Evolutionary conservation across 2,329 filamentous ascomycete species (phyloP), one percentile per base, ranked within the genome.

Genomic region (Ophiostoma novo-ulmi): DNA sequence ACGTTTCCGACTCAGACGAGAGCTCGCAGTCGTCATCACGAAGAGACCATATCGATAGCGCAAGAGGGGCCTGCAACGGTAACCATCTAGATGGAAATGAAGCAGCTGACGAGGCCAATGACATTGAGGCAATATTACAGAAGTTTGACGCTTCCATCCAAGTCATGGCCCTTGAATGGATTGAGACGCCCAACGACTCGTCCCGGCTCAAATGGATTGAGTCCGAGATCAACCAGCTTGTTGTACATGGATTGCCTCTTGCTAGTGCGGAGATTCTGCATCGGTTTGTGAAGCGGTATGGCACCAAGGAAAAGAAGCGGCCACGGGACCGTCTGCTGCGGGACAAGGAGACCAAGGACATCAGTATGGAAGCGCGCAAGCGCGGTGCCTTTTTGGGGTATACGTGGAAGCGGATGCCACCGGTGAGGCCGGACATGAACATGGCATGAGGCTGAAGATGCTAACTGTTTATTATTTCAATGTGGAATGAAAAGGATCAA

Each of bases 331-430:
- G 91, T 76, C 80, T 98, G 71, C 81, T 98, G 38, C 85, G 94
- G 63, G 94, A 98, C 78, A 85, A 84, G 36, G 80, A 82, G 10
- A 85, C 90, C 7, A 89, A 88, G 58, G 84, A 83, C 58, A 82
- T 84, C 20, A 93, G 91, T n/a, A 82, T 98, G 79, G 88, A 92
- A 74, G 85, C 95, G 74, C 87, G 95, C 72, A 97, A 94, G 80
- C 86, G 85, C 77, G 91, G 87, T 36, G 93, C 93, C 0, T 98
- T 98, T 79, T 80, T 96, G 73, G 94, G 94, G 0, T 99, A 99
- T 78, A 92, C 91, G 1, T 98, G 95, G 83, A 86, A 88, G 14
- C 82, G 88, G 66, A 67, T 67, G 65, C 38, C 65, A 20, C 38
- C 65, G 26, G 14, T 22, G 38, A 41, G 39, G 11, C 11, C 5